Conservation (phyloP, 306 rosid species). For the Sesbania bispinosa region DNA sequence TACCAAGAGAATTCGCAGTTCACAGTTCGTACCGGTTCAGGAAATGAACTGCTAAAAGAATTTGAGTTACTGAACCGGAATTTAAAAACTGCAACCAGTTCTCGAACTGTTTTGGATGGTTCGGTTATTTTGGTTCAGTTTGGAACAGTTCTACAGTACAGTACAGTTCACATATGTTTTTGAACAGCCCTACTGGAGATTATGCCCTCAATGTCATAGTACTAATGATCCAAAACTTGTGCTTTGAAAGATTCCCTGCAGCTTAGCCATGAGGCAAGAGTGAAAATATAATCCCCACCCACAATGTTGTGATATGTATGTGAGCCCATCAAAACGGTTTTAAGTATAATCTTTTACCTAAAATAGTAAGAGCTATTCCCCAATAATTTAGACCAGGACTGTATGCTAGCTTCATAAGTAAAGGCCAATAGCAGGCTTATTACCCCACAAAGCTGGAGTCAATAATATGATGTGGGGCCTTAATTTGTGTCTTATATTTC, state of each 20-base stretch:
- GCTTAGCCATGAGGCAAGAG: not conserved
- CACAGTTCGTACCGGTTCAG: too few relatives aligned
- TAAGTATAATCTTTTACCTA: conserved; percentile 1
- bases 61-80: too few relatives aligned
- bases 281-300: conserved; percentile 9
- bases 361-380: conserved; percentile 26
- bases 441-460: conserved; percentile 11
- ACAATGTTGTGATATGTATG: not conserved
- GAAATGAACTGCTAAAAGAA: too few relatives aligned
- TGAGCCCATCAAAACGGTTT: not conserved
- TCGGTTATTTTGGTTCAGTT: too few relatives aligned
- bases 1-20: too few relatives aligned
- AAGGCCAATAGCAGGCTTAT: conserved; percentile 22
- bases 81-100: too few relatives aligned
- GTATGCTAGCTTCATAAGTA: conserved; percentile 22
- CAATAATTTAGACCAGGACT: conserved; percentile 25
- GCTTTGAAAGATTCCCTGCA: conserved; percentile 3
- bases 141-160: too few relatives aligned
- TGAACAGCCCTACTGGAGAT: too few relatives aligned
- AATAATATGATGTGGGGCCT: conserved; percentile 25
- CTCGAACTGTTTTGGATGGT: too few relatives aligned
- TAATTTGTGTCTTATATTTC: conserved; percentile 8
- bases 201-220: not conserved
- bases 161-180: too few relatives aligned
- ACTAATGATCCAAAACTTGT: not conserved